Evolutionary conservation across 75 land plant species (phyloP).

Genomic region (Pseudotsuga menziesii): DNA sequence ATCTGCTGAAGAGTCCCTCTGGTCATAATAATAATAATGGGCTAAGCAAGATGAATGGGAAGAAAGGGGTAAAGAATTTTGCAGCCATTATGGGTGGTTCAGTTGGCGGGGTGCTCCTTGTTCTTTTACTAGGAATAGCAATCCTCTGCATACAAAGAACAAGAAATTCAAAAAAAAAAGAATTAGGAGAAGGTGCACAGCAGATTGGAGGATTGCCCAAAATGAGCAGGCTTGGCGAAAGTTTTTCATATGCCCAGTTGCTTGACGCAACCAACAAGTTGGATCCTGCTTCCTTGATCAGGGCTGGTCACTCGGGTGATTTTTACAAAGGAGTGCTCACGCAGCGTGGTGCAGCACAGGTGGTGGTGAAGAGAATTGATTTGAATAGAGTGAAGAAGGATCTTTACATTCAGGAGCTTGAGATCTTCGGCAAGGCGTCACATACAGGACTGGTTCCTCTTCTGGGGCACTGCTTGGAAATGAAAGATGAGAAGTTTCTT

Average conservation of each 20-base stretch:
- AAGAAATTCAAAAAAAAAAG: neutral
- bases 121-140: conserved; percentile 6
- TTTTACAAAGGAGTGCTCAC: conserved; percentile 22
- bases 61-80: neutral
- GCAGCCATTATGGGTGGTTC: conserved; percentile 16
- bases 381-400: conserved; percentile 10
- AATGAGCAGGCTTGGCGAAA: conserved; percentile 10
- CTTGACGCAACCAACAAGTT: conserved; percentile 18
- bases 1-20: neutral
- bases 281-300: conserved; percentile 11
- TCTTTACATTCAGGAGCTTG: conserved; percentile 13
- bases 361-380: conserved; percentile 26
- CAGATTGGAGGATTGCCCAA: neutral
- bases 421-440: conserved; percentile 23
- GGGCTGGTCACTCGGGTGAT: conserved; percentile 24
- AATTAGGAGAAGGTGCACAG: neutral
- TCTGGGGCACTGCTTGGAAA: conserved; percentile 24
- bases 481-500: conserved; percentile 20
- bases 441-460: conserved; percentile 24
- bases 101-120: conserved; percentile 12
- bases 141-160: conserved; percentile 4
- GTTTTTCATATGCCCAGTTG: conserved; percentile 14
- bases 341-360: conserved; percentile 1
- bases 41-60: neutral
- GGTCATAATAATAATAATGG: neutral